phyloP scores from a whole-genome alignment of 139 green algal genomes.

The Chlorella ohadii region DNA sequence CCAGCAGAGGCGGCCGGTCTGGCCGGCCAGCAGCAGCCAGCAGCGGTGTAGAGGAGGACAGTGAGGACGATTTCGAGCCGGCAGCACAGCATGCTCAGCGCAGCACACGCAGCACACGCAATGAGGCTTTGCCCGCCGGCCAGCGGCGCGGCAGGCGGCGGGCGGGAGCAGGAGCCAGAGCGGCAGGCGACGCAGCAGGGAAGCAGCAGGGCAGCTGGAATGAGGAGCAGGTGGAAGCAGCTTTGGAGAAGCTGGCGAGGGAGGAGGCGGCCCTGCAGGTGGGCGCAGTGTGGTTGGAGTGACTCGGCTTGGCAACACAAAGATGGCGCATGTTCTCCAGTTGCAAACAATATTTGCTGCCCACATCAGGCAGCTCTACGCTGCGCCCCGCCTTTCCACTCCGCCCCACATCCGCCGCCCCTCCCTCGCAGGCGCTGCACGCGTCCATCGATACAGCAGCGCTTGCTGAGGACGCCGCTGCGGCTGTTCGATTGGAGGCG shows the following conservation, averaged over 20 bases:
- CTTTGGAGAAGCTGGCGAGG: slow-evolving; percentile 25
- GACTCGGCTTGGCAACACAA: too few species aligned
- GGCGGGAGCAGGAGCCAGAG: neutral
- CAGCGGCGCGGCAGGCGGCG: neutral
- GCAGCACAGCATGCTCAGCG: neutral
- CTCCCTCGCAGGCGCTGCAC: neutral
- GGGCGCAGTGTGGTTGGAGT: neutral
- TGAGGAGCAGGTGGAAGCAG: slow-evolving; percentile 17
- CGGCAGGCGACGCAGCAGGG: neutral
- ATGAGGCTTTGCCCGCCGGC: neutral
- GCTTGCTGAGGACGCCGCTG: neutral
- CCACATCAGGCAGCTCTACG: too few species aligned
- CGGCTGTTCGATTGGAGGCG: neutral
- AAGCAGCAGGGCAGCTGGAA: neutral
- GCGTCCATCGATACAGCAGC: neutral
- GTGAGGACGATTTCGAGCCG: slow-evolving; percentile 5
- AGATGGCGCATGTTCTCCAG: neutral
- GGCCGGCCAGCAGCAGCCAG: neutral
- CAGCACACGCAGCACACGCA: too few species aligned
- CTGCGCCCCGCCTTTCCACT: too few species aligned
- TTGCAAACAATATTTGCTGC: too few species aligned
- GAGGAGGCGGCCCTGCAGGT: slow-evolving; percentile 28
- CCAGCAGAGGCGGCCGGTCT: neutral
- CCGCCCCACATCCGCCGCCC: too few species aligned
- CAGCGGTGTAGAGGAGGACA: neutral